phyloP scores from a whole-genome alignment of 306 rosid genomes.

The Alnus rubra region DNA sequence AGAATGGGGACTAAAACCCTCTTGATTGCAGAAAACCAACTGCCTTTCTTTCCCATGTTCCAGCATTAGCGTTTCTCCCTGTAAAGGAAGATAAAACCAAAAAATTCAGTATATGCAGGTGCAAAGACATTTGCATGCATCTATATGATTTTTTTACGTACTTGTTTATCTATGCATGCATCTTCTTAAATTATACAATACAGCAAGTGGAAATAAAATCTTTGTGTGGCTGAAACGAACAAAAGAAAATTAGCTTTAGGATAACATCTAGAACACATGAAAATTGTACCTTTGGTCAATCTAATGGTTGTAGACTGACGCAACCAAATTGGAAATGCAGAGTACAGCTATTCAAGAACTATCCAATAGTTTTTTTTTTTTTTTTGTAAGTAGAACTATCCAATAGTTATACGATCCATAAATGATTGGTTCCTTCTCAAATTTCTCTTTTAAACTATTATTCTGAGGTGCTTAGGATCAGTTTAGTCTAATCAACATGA shows the following conservation, averaged over 20 bases:
- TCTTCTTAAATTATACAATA: not conserved
- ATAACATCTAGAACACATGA: not conserved
- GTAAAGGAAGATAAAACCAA: constrained; percentile 26
- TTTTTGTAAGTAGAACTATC: not conserved
- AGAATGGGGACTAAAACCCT: constrained; percentile 76
- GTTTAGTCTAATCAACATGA: not conserved
- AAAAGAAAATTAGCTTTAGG: not conserved
- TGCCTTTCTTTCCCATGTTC: constrained; percentile 93
- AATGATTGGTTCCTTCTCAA: not conserved
- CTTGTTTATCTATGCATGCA: not conserved
- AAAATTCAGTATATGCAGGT: constrained; percentile 15
- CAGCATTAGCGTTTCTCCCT: constrained; percentile 78
- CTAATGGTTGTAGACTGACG: not conserved
- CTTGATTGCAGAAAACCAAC: constrained; percentile 95
- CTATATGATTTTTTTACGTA: not conserved
- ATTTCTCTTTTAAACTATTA: not conserved
- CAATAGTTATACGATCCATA: not conserved
- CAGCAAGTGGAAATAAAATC: not conserved
- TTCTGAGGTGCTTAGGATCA: not conserved
- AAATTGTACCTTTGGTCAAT: not conserved
- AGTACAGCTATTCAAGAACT: not conserved
- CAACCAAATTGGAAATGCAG: not conserved
- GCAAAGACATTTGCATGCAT: not conserved
- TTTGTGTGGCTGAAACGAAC: not conserved
- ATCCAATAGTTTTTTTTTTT: not conserved